A percentile compares a stretch with the other conserved stretches of the same genome.
These are phyloP conservation scores for Fusarium nygamai DNA, from an alignment of 2,329 filamentous ascomycete species.

Conservation along the genomic window DNA sequence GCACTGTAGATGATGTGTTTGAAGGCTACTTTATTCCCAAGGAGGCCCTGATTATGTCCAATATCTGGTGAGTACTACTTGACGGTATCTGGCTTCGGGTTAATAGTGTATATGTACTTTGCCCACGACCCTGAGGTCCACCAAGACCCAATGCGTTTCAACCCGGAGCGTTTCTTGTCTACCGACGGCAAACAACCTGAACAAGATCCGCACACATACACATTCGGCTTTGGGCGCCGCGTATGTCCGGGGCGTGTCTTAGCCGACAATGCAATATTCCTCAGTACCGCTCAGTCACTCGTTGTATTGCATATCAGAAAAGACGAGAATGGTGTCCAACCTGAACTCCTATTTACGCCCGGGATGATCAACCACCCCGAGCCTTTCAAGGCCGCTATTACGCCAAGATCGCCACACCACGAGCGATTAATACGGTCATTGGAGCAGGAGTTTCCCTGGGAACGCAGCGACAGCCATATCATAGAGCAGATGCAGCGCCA, in stretches of 20 bases:
- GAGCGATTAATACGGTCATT: slow-evolving; percentile 21
- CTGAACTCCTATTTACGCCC: slow-evolving; percentile 11
- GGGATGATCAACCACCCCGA: slow-evolving; percentile 30
- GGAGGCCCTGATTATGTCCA: slow-evolving; percentile 29
- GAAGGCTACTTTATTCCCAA: slow-evolving; percentile 40
- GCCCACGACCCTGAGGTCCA: slow-evolving; percentile 30
- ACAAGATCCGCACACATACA: slow-evolving; percentile 42
- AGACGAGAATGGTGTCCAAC: not conserved
- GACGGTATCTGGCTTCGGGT: no score
- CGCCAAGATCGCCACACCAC: slow-evolving; percentile 17
- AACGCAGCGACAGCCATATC: slow-evolving; percentile 17
- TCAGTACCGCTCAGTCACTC: slow-evolving; percentile 53
- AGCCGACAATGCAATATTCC: slow-evolving; percentile 44
- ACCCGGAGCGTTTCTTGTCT: slow-evolving; percentile 29
- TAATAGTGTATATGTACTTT: slow-evolving; percentile 18
- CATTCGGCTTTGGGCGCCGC: slow-evolving; percentile 50
- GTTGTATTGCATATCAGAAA: slow-evolving; percentile 55
- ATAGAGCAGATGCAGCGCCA: slow-evolving; percentile 14
- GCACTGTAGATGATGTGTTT: slow-evolving; percentile 42
- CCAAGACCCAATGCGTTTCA: slow-evolving; percentile 18
- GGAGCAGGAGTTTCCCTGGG: slow-evolving; percentile 29
- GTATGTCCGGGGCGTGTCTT: slow-evolving; percentile 47
- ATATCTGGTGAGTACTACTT: slow-evolving; percentile 22
- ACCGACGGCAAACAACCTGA: slow-evolving; percentile 28
- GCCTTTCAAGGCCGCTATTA: slow-evolving; percentile 19